Base-by-base conservation (phyloP, 1,139 yeast genomes). In the Pneumocystis canis region DNA sequence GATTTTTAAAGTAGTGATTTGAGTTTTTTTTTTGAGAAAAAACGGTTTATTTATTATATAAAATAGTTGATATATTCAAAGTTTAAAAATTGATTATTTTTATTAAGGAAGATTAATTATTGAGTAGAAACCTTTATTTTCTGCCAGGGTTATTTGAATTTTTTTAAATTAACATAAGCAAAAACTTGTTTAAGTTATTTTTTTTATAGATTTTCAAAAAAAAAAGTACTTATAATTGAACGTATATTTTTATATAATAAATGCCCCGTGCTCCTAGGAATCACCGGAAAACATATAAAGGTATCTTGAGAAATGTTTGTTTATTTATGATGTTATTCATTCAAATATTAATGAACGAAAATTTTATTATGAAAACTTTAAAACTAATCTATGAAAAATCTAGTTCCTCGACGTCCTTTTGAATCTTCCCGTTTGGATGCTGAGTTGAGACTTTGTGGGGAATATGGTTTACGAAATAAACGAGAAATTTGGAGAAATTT, bases 391-490 rank as follows among this genome's bases (percentile, higher is more conserved):
- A 25, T 61, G 61, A 32, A 64, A 63, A 37, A 40, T 61, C 68
- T 64, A 47, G 64, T 60, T 20, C 69, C 65, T 14, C 62, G 63
- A 20, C 60, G 62, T 63, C 65, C 65, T 39, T 65, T 58, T 65
- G 67, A 58, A 63, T 66, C 62, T 41, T 63, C 60, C 60, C 64
- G 40, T 41, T 62, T 65, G 61, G 98, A 92, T 77, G 89, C 96
- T 79, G 98, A 94, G 83, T 87, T 92, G 80, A 89, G 92, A 82
- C 87, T 92, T 77, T 97, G 95, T 76, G 98, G 98, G 84, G 98
- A 92, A 82, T 92, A 81, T 87, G 99, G 98, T 84, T 87, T 92
- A 78, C 90, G 89, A 84, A 92, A 94, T 97, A 92, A 92, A 90
- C 89, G 95, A 80, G 98, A 92, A 83, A 89, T 92, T 80, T 89